A percentile compares a stretch with the other conserved stretches of the same genome.
Evolutionary conservation across 768 basidiomycete genomes (phyloP).

Genomic region (Naganishia randhawae): DNA sequence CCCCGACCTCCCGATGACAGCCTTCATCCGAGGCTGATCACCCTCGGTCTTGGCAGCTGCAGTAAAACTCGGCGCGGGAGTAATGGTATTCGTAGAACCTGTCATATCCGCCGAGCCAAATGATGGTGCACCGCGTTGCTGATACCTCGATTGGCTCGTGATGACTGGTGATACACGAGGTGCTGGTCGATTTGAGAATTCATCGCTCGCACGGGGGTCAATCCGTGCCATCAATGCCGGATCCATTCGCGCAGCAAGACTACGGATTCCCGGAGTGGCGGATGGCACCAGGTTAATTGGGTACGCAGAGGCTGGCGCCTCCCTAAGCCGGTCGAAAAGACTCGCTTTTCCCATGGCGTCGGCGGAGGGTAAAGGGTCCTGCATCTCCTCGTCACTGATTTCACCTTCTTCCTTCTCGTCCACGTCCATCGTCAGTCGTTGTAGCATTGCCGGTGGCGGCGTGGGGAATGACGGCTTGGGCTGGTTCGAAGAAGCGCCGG

Average conservation of each 20-base stretch:
- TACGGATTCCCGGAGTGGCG: neutral
- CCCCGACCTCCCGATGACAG: slow-evolving; percentile 9
- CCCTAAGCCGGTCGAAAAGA: slow-evolving; percentile 1
- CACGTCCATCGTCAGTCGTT: neutral
- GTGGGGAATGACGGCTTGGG: no score
- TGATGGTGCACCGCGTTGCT: neutral
- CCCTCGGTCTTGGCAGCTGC: neutral
- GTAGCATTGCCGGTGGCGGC: neutral
- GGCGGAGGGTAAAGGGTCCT: neutral
- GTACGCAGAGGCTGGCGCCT: neutral
- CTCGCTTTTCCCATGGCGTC: neutral
- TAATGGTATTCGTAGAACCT: neutral
- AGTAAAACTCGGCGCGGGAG: neutral
- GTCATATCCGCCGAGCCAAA: neutral
- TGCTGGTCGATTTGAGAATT: neutral
- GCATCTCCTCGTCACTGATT: slow-evolving; percentile 21
- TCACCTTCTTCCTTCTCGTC: slow-evolving; percentile 16
- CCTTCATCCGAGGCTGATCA: slow-evolving; percentile 1
- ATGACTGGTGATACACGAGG: neutral
- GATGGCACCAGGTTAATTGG: neutral
- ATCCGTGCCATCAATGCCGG: slow-evolving; percentile 15
- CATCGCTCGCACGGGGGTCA: neutral
- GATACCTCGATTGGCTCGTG: neutral
- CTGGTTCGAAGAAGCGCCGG: neutral
- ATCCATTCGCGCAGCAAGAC: slow-evolving; percentile 8